Evolutionary conservation across 352 stramenopile genomes (phyloP), one percentile per base, ranked within the genome.

Genomic region (Phytophthora constricta): DNA sequence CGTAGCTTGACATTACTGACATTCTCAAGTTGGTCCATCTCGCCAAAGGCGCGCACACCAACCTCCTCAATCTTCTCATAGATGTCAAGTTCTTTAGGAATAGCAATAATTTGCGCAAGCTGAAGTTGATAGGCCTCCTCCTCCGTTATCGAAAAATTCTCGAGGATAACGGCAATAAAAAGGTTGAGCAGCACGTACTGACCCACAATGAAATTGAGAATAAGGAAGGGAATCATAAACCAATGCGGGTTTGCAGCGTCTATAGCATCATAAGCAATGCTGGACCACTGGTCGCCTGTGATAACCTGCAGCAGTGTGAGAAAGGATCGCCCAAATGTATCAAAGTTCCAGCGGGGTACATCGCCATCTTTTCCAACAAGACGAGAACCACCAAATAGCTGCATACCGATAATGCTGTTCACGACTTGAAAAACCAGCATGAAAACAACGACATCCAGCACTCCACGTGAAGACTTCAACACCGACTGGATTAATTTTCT

Each of bases 51-150:
- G 16, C 86, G 81, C 14, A 93, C 86, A 26, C 86, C 86, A 45
- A 86, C 70, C 60, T 93, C 86, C 56, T 93, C 86, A 45, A 93
- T 91, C 58, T 89, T 89, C 50, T 93, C 86, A 49, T 90, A 89
- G 33, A 93, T 93, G 33, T 90, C 82, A 4, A 93, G 72, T 22
- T 93, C 86, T 39, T 93, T 93, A 2, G 86, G 86, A 49, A 91
- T 91, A 19, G 86, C 86, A 41, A 93, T 90, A 58, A 93, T 91
- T 59, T 91, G 86, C 19, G 85, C 84, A 22, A 93, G 78, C 63
- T 93, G 86, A n/a, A 92, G 65, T 33, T 93, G 86, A 23, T 93
- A 93, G 2, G 86, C 86, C 58, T 93, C 86, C 51, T 93, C 86
- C 53, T 93, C 86, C 0, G 84, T 85, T 39, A 93, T 89, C 13